These are phyloP conservation scores for Thelephora terrestris DNA, from an alignment of 1,284 basidiomycete species.

Conservation along the genomic window DNA sequence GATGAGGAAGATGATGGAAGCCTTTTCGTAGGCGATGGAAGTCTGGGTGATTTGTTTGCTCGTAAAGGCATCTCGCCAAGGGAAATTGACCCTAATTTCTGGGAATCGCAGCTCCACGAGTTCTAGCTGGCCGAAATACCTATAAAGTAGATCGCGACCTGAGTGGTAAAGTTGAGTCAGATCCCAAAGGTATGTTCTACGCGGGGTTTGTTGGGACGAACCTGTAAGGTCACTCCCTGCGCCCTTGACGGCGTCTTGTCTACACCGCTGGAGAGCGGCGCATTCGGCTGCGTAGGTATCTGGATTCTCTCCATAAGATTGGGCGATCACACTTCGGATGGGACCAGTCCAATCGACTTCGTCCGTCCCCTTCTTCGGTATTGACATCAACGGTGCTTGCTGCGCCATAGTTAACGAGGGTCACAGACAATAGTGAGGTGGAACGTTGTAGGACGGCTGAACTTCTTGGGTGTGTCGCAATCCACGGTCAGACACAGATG, in stretches of 20 bases:
- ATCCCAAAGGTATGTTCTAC: background rate
- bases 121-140: slow-evolving; percentile 99
- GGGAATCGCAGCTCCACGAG: slow-evolving; percentile 94
- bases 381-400: slow-evolving; percentile 75
- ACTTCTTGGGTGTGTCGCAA: no score
- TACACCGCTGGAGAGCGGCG: slow-evolving; percentile 74
- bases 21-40: slow-evolving; percentile 97
- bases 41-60: slow-evolving; percentile 89
- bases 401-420: slow-evolving; percentile 38
- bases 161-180: slow-evolving; percentile 5
- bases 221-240: slow-evolving; percentile 91
- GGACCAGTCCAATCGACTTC: slow-evolving; percentile 90
- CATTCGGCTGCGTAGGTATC: slow-evolving; percentile 83
- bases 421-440: background rate
- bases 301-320: slow-evolving; percentile 91
- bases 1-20: slow-evolving; percentile 95
- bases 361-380: slow-evolving; percentile 70
- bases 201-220: slow-evolving; percentile 24
- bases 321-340: slow-evolving; percentile 78
- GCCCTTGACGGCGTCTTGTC: slow-evolving; percentile 92
- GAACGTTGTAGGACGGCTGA: no score
- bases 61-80: slow-evolving; percentile 97
- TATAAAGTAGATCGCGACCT: slow-evolving; percentile 93
- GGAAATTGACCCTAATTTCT: slow-evolving; percentile 92
- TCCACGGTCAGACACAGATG: background rate